Evolutionary conservation across 192 early-diverging fungal species (phyloP), one percentile per base, ranked within the genome.

Genomic region (Coemansia sp.): DNA sequence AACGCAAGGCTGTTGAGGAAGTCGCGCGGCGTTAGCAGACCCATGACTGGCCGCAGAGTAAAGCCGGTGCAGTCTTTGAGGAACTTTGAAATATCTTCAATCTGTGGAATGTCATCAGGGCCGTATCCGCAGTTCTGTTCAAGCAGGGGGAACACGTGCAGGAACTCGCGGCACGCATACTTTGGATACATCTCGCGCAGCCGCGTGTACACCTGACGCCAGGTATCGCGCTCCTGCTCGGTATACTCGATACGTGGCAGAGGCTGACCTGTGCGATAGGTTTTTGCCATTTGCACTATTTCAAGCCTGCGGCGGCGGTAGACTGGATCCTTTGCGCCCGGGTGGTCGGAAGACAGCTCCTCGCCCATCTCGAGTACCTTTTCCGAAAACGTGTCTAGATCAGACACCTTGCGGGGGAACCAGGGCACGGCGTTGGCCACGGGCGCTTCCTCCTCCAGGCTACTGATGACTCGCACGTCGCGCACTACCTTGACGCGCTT

Each of bases 1-100:
- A 98, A 98, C 4, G 93, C 95, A 69, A 98, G 84, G 23, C 88
- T 89, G 69, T 98, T 98, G 62, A 98, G 74, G 65, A 98, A 98
- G 71, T 98, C 95, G 25, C 95, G 81, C 25, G 89, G 87, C 41
- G 91, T 90, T 48, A 98, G 82, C 12, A 98, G 80, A 7, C 94
- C 95, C 89, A 92, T 94, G 14, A 95, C 93, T 3, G 95, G 95
- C 23, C 95, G 87, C 58, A 98, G 62, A 18, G 92, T 93, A 71
- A 94, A 98, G 1, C 95, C 95, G 5, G 95, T 95, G 68, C 89
- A 95, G 57, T 82, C 87, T 71, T 95, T 93, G 56, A 98, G 80
- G 65, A 96, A 98, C 53, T 84, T 76, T 25, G 93, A 96, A 34
- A 98, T 87, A 50, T 85, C 83, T 27, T 91, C 89, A 13, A 95